Conservation (phyloP, 23 red algal species). For the Pyropia yezoensis region DNA sequence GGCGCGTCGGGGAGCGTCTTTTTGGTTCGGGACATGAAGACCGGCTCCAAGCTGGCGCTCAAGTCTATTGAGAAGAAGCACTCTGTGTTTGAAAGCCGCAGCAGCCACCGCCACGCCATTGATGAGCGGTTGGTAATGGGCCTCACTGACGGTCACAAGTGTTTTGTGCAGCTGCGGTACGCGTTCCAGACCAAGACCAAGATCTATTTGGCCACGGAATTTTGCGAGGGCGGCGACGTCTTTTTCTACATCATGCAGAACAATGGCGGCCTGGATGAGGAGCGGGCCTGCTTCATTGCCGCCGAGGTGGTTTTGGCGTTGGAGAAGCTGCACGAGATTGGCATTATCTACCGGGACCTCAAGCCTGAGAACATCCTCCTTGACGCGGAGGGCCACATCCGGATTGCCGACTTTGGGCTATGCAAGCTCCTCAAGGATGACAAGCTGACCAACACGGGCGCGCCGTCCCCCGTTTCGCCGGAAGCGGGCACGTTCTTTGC, state of each 20-base stretch:
- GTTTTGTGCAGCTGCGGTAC: conserved; percentile 62
- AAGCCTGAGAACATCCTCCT: conserved; percentile 90
- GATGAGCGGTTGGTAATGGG: conserved; percentile 63
- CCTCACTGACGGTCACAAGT: conserved; percentile 16
- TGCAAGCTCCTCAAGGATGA: conserved; percentile 57
- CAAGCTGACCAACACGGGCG: not conserved
- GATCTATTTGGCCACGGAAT: conserved; percentile 86
- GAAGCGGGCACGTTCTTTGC: conserved; percentile 4
- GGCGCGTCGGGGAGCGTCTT: conserved; percentile 76
- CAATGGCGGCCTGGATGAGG: conserved; percentile 43
- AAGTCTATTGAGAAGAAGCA: conserved; percentile 73
- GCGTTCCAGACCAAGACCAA: conserved; percentile 78
- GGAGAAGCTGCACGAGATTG: conserved; percentile 56
- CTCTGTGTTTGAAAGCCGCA: conserved; percentile 31
- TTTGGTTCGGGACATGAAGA: conserved; percentile 63
- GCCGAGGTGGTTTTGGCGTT: conserved; percentile 71
- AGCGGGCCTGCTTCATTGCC: conserved; percentile 60
- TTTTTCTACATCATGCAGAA: conserved; percentile 66
- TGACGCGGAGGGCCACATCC: conserved; percentile 54
- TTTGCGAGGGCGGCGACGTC: conserved; percentile 87
- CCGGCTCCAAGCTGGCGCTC: conserved; percentile 54
- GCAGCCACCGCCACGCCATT: conserved; percentile 51
- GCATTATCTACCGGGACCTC: conserved; percentile 72
- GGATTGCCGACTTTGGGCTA: conserved; percentile 87
- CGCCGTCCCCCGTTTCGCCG: not conserved